Evolutionary conservation across 1,139 yeast genomes (phyloP), one percentile per base, ranked within the genome.

Genomic region (Scheffersomyces stambukii): DNA sequence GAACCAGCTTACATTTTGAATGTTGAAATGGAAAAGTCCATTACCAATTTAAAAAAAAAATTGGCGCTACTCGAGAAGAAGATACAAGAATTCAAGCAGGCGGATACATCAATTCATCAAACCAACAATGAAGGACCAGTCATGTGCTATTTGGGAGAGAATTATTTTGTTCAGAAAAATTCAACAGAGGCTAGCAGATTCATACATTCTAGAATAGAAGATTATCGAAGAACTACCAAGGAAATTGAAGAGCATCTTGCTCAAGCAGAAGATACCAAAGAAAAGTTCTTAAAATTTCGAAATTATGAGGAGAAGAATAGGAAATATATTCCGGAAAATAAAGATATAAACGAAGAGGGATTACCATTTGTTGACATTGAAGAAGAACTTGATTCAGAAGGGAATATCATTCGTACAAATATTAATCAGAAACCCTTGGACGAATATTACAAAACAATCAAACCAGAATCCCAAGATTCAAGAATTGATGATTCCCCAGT

Each of bases 341-440:
- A 45, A 8, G 56, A 53, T 16, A 22, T 43, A 4, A 52, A 60
- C 18, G 70, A 63, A 29, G 75, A 64, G 13, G 75, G 67, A 0
- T 50, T 78, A 4, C 86, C 85, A 14, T 50, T 55, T 29, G 77
- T 88, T 79, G 96, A 88, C 34, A 88, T 88, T 13, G 69, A 80
- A 29, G 96, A 89, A 48, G 88, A 82, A 32, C 55, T 89, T 23
- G 96, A 88, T 51, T 95, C 83, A 1, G 77, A 82, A 8, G 96
- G 78, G 0, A 77, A 81, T 38, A 66, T 86, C 1, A 48, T 81
- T 0, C 51, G 41, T 10, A 60, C 68, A 8, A 57, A 61, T 14
- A 31, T 62, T 5, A 60, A 57, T 29, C 44, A 57, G 26, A 21
- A n/a, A 9, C 23, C 33, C 3, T 13, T 25, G 11, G 26, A 23